Evolutionary conservation across 1,284 basidiomycete genomes (phyloP).

Genomic region (Fistulina hepatica): DNA sequence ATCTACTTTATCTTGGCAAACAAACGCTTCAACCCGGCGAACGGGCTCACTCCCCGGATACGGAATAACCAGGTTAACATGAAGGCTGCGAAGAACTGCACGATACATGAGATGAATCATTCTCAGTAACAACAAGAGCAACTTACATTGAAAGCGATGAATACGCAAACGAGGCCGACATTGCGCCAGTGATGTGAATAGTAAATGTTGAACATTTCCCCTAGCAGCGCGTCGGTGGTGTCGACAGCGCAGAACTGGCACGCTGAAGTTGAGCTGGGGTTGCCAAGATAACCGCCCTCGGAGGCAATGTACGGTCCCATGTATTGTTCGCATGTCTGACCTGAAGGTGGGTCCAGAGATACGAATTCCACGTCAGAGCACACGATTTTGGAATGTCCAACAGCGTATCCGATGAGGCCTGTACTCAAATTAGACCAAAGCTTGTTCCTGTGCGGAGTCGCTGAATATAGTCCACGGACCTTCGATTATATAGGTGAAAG

Average conservation of each 20-base stretch:
- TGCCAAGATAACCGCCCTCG: conserved; percentile 55
- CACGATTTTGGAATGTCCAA: conserved; percentile 36
- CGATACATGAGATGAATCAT: too few relatives aligned
- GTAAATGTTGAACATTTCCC: conserved; percentile 33
- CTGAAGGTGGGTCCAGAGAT: conserved; percentile 42
- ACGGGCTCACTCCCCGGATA: neutral
- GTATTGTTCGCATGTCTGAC: conserved; percentile 49
- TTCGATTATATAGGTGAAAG: conserved; percentile 65
- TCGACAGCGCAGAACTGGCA: conserved; percentile 46
- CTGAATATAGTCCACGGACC: too few relatives aligned
- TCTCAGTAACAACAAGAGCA: too few relatives aligned
- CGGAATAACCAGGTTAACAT: neutral
- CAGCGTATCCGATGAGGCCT: neutral
- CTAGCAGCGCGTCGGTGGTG: conserved; percentile 34
- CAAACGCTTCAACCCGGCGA: too few relatives aligned
- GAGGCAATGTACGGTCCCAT: conserved; percentile 39
- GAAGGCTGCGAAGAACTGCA: neutral
- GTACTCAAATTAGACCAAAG: too few relatives aligned
- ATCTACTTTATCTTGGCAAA: too few relatives aligned
- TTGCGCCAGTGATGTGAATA: conserved; percentile 42
- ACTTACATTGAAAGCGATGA: conserved; percentile 39
- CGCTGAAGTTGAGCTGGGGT: conserved; percentile 38
- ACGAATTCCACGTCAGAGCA: conserved; percentile 49
- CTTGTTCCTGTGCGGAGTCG: too few relatives aligned
- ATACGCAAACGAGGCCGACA: conserved; percentile 35